A percentile compares a stretch with the other conserved stretches of the same genome.
Evolutionary conservation across 352 stramenopile genomes (phyloP).

Genomic region (Globisporangium echinulatum): DNA sequence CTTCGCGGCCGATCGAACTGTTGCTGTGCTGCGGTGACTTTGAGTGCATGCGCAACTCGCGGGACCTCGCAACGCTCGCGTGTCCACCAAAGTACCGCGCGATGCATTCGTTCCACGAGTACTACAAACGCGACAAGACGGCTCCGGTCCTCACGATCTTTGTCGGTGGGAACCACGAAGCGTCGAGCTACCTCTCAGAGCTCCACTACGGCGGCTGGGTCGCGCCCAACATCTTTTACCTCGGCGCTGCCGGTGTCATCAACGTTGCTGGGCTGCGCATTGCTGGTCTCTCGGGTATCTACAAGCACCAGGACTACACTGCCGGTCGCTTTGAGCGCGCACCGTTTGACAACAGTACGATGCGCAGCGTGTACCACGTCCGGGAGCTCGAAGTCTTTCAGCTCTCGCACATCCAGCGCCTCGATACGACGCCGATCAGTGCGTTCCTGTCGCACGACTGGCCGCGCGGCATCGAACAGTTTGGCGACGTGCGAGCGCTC

Average conservation of each 20-base stretch:
- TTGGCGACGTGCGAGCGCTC: slow-evolving; percentile 89
- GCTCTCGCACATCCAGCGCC: slow-evolving; percentile 71
- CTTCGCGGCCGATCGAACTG: slow-evolving; percentile 86
- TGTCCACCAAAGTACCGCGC: slow-evolving; percentile 90
- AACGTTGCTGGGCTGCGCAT: slow-evolving; percentile 81
- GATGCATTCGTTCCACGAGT: slow-evolving; percentile 85
- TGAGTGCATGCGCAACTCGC: slow-evolving; percentile 92
- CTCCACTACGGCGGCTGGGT: slow-evolving; percentile 94
- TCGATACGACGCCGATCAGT: slow-evolving; percentile 44
- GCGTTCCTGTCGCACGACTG: slow-evolving; percentile 94
- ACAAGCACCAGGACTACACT: slow-evolving; percentile 71
- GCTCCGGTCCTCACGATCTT: slow-evolving; percentile 92
- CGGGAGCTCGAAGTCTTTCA: slow-evolving; percentile 91
- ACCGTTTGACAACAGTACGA: slow-evolving; percentile 16
- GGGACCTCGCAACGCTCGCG: slow-evolving; percentile 88
- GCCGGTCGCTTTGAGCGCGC: slow-evolving; percentile 64
- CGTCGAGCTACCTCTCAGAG: slow-evolving; percentile 90
- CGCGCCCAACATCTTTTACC: slow-evolving; percentile 95
- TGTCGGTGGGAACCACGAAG: slow-evolving; percentile 96
- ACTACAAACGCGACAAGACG: slow-evolving; percentile 83
- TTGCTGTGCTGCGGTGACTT: slow-evolving; percentile 98
- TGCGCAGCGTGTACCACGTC: slow-evolving; percentile 89
- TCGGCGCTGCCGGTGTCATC: slow-evolving; percentile 87
- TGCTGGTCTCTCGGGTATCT: slow-evolving; percentile 92
- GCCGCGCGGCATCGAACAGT: slow-evolving; percentile 94